phyloP scores from a whole-genome alignment of 2,329 filamentous ascomycete genomes.

The Eurotiales sp. region DNA sequence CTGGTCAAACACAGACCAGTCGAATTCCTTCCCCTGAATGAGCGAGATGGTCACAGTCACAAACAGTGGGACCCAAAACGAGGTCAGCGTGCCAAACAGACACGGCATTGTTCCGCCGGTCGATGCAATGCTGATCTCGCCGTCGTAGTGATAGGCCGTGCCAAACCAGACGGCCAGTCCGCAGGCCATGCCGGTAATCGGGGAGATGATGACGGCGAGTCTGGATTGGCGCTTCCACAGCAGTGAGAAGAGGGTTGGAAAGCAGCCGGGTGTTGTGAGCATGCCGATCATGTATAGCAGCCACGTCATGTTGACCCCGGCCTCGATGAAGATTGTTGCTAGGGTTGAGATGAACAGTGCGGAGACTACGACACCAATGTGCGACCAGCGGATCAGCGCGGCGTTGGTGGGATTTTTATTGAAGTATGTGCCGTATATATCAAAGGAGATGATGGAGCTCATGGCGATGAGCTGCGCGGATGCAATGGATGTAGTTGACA shows the following conservation, averaged over 20 bases:
- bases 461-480: constrained; percentile 52
- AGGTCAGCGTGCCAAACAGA: constrained; percentile 44
- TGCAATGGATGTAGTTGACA: constrained; percentile 50
- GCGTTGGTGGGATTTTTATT: constrained; percentile 44
- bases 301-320: constrained; percentile 49
- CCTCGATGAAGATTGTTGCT: constrained; percentile 47
- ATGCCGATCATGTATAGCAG: constrained; percentile 41
- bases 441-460: constrained; percentile 49
- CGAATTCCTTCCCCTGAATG: constrained; percentile 37
- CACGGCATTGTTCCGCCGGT: constrained; percentile 40
- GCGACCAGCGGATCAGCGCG: constrained; percentile 43
- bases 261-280: constrained; percentile 42
- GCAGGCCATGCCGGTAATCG: constrained; percentile 39
- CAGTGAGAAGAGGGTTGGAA: constrained; percentile 44
- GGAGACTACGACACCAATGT: constrained; percentile 47
- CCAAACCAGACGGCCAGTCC: constrained; percentile 46
- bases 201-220: constrained; percentile 39
- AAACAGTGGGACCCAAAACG: constrained; percentile 45
- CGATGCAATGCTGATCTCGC: constrained; percentile 39
- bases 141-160: constrained; percentile 37
- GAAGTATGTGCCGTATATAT: constrained; percentile 51
- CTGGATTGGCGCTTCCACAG: constrained; percentile 46
- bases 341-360: constrained; percentile 48
- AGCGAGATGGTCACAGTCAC: constrained; percentile 47
- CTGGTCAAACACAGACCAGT: constrained; percentile 46